phyloP scores from a whole-genome alignment of 2,329 filamentous ascomycete species.

The Aspergillus aculeatinus region DNA sequence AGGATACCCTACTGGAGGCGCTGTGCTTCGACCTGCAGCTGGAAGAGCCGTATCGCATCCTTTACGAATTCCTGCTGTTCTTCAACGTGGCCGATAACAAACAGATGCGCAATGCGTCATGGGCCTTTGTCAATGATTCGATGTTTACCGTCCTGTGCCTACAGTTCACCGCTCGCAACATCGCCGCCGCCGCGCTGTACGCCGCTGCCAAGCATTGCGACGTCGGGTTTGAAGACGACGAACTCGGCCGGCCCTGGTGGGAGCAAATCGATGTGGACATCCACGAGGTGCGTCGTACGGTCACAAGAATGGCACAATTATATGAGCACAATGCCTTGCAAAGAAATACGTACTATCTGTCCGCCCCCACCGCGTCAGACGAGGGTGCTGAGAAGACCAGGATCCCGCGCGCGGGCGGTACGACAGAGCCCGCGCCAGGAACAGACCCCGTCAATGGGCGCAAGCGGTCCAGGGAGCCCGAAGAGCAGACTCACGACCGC shows the following conservation, averaged over 20 bases:
- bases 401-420: conserved; percentile 31
- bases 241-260: conserved; percentile 83
- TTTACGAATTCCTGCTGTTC: conserved; percentile 76
- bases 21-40: conserved; percentile 93
- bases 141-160: conserved; percentile 82
- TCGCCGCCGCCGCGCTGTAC: conserved; percentile 83
- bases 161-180: conserved; percentile 72
- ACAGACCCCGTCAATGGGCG: conserved; percentile 30
- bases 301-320: conserved; percentile 68
- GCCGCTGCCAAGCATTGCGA: conserved; percentile 76
- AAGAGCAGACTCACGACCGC: conserved; percentile 18
- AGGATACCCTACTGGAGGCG: conserved; percentile 87
- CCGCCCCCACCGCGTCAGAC: conserved; percentile 33
- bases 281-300: conserved; percentile 67
- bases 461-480: conserved; percentile 43
- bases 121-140: conserved; percentile 92
- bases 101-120: conserved; percentile 76
- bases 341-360: conserved; percentile 45
- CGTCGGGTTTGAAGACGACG: conserved; percentile 71
- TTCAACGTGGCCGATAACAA: conserved; percentile 77
- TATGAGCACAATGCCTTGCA: conserved; percentile 48
- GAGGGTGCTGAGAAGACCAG: conserved; percentile 40
- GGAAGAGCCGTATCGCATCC: conserved; percentile 79
- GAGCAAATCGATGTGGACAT: conserved; percentile 70
- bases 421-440: conserved; percentile 18